phyloP scores from a whole-genome alignment of 805 yeast genomes.

The Nakazawaea pomicola region DNA sequence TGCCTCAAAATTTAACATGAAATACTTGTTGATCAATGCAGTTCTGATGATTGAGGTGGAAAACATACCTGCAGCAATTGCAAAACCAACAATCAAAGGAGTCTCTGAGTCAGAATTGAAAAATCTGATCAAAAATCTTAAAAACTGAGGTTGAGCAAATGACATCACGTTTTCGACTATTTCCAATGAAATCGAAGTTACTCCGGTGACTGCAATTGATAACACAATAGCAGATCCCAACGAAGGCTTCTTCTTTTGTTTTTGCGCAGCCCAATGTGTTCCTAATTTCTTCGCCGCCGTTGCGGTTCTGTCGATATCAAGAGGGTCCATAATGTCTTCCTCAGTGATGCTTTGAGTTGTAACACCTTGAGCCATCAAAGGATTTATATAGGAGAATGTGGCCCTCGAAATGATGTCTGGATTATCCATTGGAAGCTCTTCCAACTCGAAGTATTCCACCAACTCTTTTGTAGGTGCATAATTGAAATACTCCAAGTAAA shows the following conservation, averaged over 20 bases:
- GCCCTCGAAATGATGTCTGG: constrained; percentile 69
- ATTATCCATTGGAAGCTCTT: constrained; percentile 21
- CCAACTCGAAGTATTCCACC: constrained; percentile 25
- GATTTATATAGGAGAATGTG: constrained; percentile 90
- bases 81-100: constrained; percentile 54
- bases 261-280: constrained; percentile 31
- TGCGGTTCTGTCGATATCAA: constrained; percentile 29
- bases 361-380: constrained; percentile 67
- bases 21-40: constrained; percentile 62
- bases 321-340: constrained; percentile 38
- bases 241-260: constrained; percentile 22
- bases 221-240: constrained; percentile 29
- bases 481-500: constrained; percentile 29
- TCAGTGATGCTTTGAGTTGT: constrained; percentile 24
- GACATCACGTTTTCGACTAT: constrained; percentile 32
- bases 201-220: constrained; percentile 33
- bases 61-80: constrained; percentile 63
- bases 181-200: constrained; percentile 31
- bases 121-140: constrained; percentile 42
- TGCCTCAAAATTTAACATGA: constrained; percentile 49
- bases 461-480: constrained; percentile 39
- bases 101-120: constrained; percentile 31
- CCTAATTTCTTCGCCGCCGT: constrained; percentile 26
- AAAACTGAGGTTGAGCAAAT: constrained; percentile 53
- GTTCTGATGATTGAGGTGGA: constrained; percentile 56